Evolutionary conservation across 306 rosid species (phyloP).

Genomic region (Pterocarpus macrocarpus): DNA sequence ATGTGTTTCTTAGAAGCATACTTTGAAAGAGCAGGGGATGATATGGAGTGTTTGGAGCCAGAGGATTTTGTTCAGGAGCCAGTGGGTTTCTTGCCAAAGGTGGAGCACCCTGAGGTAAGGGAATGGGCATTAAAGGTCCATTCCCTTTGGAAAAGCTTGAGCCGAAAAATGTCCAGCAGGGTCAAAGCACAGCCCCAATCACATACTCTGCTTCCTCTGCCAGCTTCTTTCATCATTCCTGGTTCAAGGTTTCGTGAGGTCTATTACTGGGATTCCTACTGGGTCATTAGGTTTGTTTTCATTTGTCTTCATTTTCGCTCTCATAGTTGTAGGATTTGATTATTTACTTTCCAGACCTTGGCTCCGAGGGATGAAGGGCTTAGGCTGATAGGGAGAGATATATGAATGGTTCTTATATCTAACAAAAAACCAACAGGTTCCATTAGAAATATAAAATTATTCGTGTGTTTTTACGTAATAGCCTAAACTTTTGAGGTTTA

Average conservation of each 20-base stretch:
- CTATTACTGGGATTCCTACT: constrained; percentile 97
- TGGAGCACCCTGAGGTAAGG: constrained; percentile 66
- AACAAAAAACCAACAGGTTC: no score
- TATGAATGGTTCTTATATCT: no score
- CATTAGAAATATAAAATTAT: no score
- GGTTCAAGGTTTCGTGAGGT: constrained; percentile 89
- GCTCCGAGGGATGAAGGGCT: no score
- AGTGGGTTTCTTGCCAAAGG: constrained; percentile 69
- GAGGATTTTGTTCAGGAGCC: constrained; percentile 72
- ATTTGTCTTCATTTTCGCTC: no score
- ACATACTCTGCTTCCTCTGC: constrained; percentile 82
- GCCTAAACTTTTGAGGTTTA: no score
- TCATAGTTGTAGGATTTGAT: no score
- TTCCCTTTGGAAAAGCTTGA: constrained; percentile 78
- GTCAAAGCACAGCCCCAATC: constrained; percentile 58
- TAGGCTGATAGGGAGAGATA: no score
- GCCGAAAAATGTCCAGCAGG: constrained; percentile 56
- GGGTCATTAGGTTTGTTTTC: constrained; percentile 73
- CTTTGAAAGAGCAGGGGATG: constrained; percentile 73
- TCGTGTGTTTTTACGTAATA: no score
- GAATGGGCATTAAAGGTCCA: constrained; percentile 85
- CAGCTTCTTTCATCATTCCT: constrained; percentile 60
- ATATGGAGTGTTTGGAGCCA: constrained; percentile 67
- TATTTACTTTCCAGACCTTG: no score
- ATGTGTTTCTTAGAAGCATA: constrained; percentile 46